phyloP scores from a whole-genome alignment of 179 eudicot genomes.

The Patellifolia procumbens region DNA sequence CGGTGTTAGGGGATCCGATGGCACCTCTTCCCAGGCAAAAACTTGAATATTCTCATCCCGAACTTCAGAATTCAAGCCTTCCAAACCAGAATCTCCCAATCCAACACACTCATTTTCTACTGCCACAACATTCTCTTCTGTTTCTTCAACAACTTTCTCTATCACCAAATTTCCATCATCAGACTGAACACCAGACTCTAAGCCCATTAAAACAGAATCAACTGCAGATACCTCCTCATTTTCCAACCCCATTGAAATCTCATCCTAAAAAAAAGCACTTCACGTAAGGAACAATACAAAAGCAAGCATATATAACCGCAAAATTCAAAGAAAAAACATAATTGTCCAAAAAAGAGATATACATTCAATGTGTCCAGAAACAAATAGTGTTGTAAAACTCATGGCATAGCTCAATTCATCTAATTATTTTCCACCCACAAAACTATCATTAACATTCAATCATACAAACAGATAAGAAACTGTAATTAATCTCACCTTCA shows the following conservation, averaged over 20 bases:
- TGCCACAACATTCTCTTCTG: no score
- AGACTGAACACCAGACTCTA: conserved; percentile 22
- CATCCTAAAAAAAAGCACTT: conserved; percentile 31
- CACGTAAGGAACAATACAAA: neutral
- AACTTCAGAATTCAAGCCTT: no score
- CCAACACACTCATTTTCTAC: no score
- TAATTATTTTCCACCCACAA: neutral
- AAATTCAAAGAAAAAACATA: neutral
- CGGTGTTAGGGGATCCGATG: no score
- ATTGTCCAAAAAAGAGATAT: neutral
- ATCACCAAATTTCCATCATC: conserved; percentile 11
- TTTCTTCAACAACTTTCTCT: conserved; percentile 18
- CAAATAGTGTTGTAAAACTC: neutral
- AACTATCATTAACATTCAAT: neutral
- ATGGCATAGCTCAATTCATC: neutral
- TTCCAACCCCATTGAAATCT: conserved; percentile 16
- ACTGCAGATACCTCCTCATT: conserved; percentile 16
- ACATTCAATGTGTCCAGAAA: neutral
- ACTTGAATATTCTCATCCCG: no score
- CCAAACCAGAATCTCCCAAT: no score
- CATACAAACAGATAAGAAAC: neutral
- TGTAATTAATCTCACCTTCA: conserved; percentile 25
- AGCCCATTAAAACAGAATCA: conserved; percentile 13
- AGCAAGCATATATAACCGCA: neutral
- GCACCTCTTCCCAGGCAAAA: no score